These are phyloP conservation scores for Ramularia collo-cygni DNA, from an alignment of 2,329 filamentous ascomycete genomes.

Conservation along the genomic window DNA sequence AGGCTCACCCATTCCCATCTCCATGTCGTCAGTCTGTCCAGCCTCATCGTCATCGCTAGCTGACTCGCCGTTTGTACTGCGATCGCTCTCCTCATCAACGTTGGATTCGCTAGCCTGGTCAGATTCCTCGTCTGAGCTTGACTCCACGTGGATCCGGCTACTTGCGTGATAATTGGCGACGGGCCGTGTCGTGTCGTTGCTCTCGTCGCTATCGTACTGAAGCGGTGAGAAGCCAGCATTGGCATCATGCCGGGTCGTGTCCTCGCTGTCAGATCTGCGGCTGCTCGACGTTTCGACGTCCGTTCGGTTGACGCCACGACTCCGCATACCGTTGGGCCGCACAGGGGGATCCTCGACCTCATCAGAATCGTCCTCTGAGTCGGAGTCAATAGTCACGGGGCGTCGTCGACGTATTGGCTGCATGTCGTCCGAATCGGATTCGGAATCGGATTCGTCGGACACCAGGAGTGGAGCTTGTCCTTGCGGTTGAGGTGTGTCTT, in stretches of 20 bases:
- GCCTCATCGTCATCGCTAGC: too few species aligned
- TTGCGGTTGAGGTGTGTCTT: slow-evolving; percentile 4
- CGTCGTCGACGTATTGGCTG: slow-evolving; percentile 10
- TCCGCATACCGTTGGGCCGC: slow-evolving; percentile 1
- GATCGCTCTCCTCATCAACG: too few species aligned
- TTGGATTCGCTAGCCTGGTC: too few species aligned
- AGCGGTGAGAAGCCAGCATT: slow-evolving; percentile 18
- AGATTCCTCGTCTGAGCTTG: too few species aligned
- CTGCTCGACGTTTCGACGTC: not conserved
- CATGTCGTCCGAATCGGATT: slow-evolving; percentile 13
- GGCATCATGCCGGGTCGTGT: not conserved
- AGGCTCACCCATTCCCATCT: slow-evolving; percentile 2
- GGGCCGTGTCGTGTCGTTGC: too few species aligned
- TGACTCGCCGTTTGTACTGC: too few species aligned
- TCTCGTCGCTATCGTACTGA: slow-evolving; percentile 7
- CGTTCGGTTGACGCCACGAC: slow-evolving; percentile 1
- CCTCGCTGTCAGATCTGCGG: slow-evolving; percentile 2
- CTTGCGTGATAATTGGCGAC: too few species aligned
- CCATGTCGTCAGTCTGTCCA: too few species aligned
- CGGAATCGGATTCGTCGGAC: slow-evolving; percentile 10
- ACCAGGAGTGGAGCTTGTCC: slow-evolving; percentile 8
- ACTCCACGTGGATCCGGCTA: too few species aligned
- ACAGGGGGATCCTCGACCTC: slow-evolving; percentile 1
- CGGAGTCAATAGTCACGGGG: slow-evolving; percentile 7
- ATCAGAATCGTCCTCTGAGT: slow-evolving; percentile 10